Base-by-base conservation (phyloP, 768 basidiomycete genomes). In the Termitomyces sp. region DNA sequence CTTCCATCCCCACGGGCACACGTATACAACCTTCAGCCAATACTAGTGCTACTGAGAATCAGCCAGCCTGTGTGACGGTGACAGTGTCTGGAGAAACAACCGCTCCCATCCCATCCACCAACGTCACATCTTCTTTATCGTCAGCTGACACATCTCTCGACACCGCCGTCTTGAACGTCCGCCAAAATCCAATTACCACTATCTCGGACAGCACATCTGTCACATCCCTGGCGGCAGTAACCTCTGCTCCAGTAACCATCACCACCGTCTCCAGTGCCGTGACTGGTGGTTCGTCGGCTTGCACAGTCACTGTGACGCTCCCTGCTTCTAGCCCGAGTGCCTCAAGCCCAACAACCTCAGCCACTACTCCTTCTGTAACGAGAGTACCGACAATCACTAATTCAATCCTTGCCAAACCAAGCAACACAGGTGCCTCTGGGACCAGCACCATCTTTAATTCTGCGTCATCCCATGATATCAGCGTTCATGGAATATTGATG, bases 271-370 rank as follows among this genome's bases (percentile, higher is more conserved):
- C 44, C 35, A 25, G 16, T n/a, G 23, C 11, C 25, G 37, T 5
- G n/a, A 55, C 34, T 14, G 34, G 2, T 16, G 25, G 7, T 55
- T 8, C 54, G n/a, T 37, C 54, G 21, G 54, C 44, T 25, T 55
- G 54, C 28, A 55, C 45, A 48, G 54, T 55, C 25, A 55, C 37
- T 14, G 54, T 55, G 7, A 41, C 37, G 6, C 16, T 44, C 19
- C 2, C 25, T n/a, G n/a, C 17, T 46, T 28, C 54, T 2, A 30
- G 19, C 28, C 7, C 35, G 14, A 27, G 7, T 27, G 19, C 28
- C 35, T 39, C 45, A 9, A 5, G n/a, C 37, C 12, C 17, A 27
- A 14, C 3, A 39, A 11, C 25, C 7, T 51, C 37, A 11, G 21
- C 16, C 21, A 41, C 43, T 35, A 6, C 16, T 14, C n/a, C 34